phyloP scores from a whole-genome alignment of 2,329 filamentous ascomycete species.

The Colletotrichum sp. region DNA sequence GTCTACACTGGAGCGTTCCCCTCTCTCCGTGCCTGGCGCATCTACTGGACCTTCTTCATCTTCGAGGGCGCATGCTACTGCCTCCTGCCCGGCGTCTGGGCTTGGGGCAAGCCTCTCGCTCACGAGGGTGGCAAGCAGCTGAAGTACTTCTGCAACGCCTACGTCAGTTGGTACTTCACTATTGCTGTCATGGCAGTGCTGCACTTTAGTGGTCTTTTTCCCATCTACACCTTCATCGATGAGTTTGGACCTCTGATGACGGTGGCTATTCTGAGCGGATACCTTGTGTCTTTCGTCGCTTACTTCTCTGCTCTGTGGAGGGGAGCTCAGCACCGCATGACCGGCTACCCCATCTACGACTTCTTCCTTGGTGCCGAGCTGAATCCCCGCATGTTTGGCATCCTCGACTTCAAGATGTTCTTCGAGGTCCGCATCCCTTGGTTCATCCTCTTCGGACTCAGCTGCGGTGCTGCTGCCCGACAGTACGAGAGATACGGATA shows the following conservation, averaged over 20 bases:
- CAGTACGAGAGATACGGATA: constrained; percentile 88
- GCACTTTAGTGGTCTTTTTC: constrained; percentile 85
- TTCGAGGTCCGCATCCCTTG: constrained; percentile 91
- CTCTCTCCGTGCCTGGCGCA: constrained; percentile 80
- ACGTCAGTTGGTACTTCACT: constrained; percentile 86
- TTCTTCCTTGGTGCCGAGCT: constrained; percentile 94
- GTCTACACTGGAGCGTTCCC: constrained; percentile 87
- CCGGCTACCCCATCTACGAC: constrained; percentile 82
- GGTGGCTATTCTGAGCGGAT: constrained; percentile 91
- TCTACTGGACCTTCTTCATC: constrained; percentile 94
- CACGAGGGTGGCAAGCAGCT: constrained; percentile 86
- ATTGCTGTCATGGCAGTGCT: constrained; percentile 73
- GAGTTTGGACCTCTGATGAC: constrained; percentile 94
- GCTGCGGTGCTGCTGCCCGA: constrained; percentile 76
- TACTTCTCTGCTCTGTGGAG: constrained; percentile 85
- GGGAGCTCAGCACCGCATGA: constrained; percentile 91
- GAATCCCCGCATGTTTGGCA: constrained; percentile 79
- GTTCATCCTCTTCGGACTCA: constrained; percentile 86
- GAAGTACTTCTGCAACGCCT: constrained; percentile 91
- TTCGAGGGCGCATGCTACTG: constrained; percentile 86
- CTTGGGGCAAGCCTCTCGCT: constrained; percentile 85
- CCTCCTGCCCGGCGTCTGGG: constrained; percentile 83
- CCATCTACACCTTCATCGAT: constrained; percentile 89
- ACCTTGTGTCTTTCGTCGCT: constrained; percentile 79
- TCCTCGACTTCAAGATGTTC: constrained; percentile 96